Conservation (phyloP, 768 basidiomycete genomes). For the Boletellus sp. region DNA sequence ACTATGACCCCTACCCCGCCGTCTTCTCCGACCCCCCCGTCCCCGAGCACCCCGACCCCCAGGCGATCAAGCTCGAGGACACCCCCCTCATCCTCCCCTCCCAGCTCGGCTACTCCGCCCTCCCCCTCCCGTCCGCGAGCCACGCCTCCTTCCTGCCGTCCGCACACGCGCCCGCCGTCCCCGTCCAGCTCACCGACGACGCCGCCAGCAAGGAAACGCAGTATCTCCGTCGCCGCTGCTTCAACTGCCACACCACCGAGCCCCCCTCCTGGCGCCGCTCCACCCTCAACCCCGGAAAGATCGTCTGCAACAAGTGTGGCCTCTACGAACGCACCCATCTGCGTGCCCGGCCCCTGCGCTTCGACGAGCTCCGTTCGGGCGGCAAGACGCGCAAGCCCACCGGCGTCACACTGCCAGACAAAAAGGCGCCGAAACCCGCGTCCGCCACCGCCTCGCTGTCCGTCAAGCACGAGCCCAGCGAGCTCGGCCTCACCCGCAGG, state of each 20-base stretch:
- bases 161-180: slow-evolving; percentile 41
- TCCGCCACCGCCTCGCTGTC: slow-evolving; percentile 30
- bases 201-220: slow-evolving; percentile 89
- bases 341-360: slow-evolving; percentile 76
- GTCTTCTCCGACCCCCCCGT: slow-evolving; percentile 39
- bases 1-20: slow-evolving; percentile 32
- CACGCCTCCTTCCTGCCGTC: slow-evolving; percentile 41
- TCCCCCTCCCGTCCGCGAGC: slow-evolving; percentile 10
- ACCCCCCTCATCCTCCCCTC: slow-evolving; percentile 57
- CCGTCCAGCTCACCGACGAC: slow-evolving; percentile 86
- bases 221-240: slow-evolving; percentile 82
- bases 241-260: slow-evolving; percentile 90
- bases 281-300: slow-evolving; percentile 87
- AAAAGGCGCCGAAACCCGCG: slow-evolving; percentile 34
- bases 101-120: slow-evolving; percentile 39
- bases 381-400: slow-evolving; percentile 67
- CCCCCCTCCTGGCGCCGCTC: slow-evolving; percentile 86
- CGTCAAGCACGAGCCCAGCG: slow-evolving; percentile 65
- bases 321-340: slow-evolving; percentile 88
- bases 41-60: slow-evolving; percentile 18
- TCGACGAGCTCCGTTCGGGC: slow-evolving; percentile 85
- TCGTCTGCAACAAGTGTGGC: slow-evolving; percentile 93
- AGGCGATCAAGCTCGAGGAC: slow-evolving; percentile 67
- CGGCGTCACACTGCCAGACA: slow-evolving; percentile 21
- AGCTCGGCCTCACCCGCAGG: slow-evolving; percentile 50